Evolutionary conservation across 306 rosid genomes (phyloP), one percentile per base, ranked within the genome.

Genomic region (Medicago arabica): DNA sequence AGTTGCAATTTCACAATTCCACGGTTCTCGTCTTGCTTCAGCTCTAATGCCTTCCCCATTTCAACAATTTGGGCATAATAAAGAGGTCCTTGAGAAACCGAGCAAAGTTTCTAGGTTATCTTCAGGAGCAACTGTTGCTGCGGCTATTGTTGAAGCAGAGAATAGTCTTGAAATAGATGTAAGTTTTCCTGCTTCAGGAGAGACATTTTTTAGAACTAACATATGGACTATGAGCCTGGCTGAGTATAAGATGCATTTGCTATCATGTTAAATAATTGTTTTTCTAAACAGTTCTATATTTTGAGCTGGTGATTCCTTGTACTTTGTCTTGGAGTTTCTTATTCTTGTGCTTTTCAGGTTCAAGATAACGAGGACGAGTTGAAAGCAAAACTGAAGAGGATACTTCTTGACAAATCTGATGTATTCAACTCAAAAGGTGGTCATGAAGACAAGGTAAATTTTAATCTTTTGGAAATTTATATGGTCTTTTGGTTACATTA

Each of bases 71-170:
- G 78, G 88, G 36, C 72, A 54, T 51, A 39, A 68, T 76, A 50
- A 79, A 11, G n/a, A 11, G 50, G n/a, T 44, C 50, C n/a, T 54
- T 60, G 76, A 41, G 83, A 82, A 54, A 47, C 89, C 71, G 28
- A 8, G 2, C 16, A 95, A 92, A 83, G 95, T 76, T 74, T 78
- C 93, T 31, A 85, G 83, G 71, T 65, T 74, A 34, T 83, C 97
- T 65, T 72, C 86, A n/a, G 88, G 87, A 63, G 87, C 74, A 80
- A 53, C 87, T 74, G 53, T 90, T 75, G 93, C 95, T 69, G 91
- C 96, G 74, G 98, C 96, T 51, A 89, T 95, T 76, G 97, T 95
- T 79, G 96, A 90, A 89, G 96, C 89, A 43, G 98, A 94, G 86
- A 82, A 75, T 79, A 73, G 74, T 82, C 90, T 88, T 64, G 96